Evolutionary conservation across 495 filamentous ascomycete species (phyloP), one percentile per base, ranked within the genome.

Genomic region (Sphaerosporella brunnea): DNA sequence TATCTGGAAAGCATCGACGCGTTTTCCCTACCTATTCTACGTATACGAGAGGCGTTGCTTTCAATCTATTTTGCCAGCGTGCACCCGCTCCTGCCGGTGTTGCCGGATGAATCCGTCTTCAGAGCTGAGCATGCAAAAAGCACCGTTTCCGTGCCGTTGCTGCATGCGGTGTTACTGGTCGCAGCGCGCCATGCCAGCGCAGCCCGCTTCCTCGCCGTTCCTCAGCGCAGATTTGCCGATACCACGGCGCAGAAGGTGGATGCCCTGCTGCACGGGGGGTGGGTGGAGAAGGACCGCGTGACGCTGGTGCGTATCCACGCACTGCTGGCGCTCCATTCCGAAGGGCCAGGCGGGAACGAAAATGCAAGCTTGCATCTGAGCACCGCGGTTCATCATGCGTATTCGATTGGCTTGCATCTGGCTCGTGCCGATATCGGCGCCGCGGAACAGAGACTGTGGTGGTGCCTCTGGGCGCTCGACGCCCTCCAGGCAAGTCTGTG

Each of bases 221-320:
- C 23, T 59, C 15, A 1, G 65, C 64, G 65, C 55, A 64, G 66
- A 52, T 71, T 42, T 65, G 68, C 49, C 7, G 34, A 20, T 0
- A 39, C 39, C 25, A 50, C 56, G 23, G 54, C 57, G 32, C 61
- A 51, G 10, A 63, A 63, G 7, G 64, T 70, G 13, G 54, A 58
- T 4, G 54, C 58, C 16, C 62, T 66, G 5, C 60, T 71, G 51
- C 59, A 66, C 23, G 61, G 62, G 23, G 63, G 57, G 3, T n/a
- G n/a, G n/a, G 47, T 69, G n/a, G 68, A 69, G 35, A 45, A 55
- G 1, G 66, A 69, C 40, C 62, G 68, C 7, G 47, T 68, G 24
- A 68, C 62, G 7, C 58, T 68, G n/a, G 67, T 70, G 16, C 65
- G 65, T n/a, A 49, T 66, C 15, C 53, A 69, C 35, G 65, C 66